Conservation (phyloP, 495 filamentous ascomycete genomes). For the Penicillium alfredii region DNA sequence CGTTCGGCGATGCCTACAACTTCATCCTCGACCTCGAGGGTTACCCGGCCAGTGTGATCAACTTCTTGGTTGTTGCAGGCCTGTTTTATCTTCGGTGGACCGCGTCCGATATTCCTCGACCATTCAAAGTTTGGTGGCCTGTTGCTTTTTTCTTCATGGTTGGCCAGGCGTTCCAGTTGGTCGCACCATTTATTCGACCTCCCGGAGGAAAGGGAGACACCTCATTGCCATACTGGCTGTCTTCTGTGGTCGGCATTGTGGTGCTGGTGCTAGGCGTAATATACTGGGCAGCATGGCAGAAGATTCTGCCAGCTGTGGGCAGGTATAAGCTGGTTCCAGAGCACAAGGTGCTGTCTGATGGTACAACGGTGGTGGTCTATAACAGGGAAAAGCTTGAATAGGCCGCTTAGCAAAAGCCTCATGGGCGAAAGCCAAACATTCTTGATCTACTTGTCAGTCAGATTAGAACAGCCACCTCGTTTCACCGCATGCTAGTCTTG, state of each 20-base stretch:
- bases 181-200: conserved; percentile 35
- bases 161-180: conserved; percentile 31
- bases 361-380: conserved; percentile 17
- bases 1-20: conserved; percentile 56
- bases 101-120: conserved; percentile 48
- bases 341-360: conserved; percentile 12
- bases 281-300: conserved; percentile 28
- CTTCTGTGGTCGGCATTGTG: conserved; percentile 29
- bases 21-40: conserved; percentile 66
- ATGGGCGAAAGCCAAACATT: too few species aligned
- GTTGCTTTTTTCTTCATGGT: conserved; percentile 32
- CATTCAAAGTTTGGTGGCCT: conserved; percentile 56
- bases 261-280: conserved; percentile 22
- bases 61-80: conserved; percentile 51
- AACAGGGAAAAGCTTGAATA: conserved; percentile 7
- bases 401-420: too few species aligned
- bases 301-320: conserved; percentile 7
- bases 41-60: conserved; percentile 56
- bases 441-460: too few species aligned
- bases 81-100: conserved; percentile 55
- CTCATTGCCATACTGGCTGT: conserved; percentile 34
- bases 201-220: conserved; percentile 32
- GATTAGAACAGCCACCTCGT: too few species aligned
- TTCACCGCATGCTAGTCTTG: too few species aligned
- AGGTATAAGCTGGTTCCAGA: conserved; percentile 10